Evolutionary conservation across 345 rosid species (phyloP).

Genomic region (Lepidium africanum): DNA sequence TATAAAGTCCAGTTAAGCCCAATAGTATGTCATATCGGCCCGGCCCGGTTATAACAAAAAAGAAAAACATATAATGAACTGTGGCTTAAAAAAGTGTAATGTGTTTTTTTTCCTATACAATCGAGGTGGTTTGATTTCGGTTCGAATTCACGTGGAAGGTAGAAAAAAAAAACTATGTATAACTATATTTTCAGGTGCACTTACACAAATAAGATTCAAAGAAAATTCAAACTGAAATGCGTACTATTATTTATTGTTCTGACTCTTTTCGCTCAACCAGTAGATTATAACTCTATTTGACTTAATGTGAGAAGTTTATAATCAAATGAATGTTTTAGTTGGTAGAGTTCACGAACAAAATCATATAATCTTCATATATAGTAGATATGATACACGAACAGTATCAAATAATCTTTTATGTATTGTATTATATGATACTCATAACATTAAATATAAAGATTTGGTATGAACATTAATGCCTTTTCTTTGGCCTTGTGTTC

Average conservation of each 20-base stretch:
- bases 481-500: slow-evolving; percentile 6
- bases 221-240: too few species aligned
- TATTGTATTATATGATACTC: neutral
- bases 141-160: too few species aligned
- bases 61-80: neutral
- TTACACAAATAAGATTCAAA: too few species aligned
- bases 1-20: neutral
- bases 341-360: neutral
- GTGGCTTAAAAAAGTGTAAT: slow-evolving; percentile 1
- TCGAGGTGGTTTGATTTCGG: neutral
- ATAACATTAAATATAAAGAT: slow-evolving; percentile 19
- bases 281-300: too few species aligned
- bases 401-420: neutral
- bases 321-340: neutral
- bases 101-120: too few species aligned
- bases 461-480: slow-evolving; percentile 11
- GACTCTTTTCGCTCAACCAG: too few species aligned
- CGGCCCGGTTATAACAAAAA: neutral
- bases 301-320: slow-evolving; percentile 1
- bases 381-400: neutral
- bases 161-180: too few species aligned
- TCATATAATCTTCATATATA: neutral
- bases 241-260: too few species aligned
- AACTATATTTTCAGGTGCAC: too few species aligned
- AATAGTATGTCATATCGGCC: neutral